Conservation (phyloP, 2,329 filamentous ascomycete species). For the Teratosphaeria zuluensis region DNA sequence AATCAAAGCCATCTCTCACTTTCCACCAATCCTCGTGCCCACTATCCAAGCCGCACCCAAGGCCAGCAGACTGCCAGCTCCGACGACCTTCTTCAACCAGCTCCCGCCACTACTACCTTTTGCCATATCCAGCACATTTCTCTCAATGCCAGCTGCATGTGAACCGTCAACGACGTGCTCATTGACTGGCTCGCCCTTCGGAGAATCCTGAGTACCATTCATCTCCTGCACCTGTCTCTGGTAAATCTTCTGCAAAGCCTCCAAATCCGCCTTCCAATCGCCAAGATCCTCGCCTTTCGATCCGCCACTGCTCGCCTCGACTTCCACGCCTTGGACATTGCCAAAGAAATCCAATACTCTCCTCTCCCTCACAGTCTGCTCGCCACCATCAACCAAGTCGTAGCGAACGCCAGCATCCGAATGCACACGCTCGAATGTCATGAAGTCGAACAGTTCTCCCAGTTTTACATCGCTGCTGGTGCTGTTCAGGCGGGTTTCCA, state of each 20-base stretch:
- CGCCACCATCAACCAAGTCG: slow-evolving; percentile 85
- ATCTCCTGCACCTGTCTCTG: slow-evolving; percentile 10
- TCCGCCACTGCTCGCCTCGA: slow-evolving; percentile 42
- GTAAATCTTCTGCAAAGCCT: slow-evolving; percentile 55
- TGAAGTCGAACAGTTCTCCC: slow-evolving; percentile 91
- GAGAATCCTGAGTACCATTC: slow-evolving; percentile 7
- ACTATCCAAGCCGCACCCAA: slow-evolving; percentile 29
- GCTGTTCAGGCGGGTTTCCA: slow-evolving; percentile 81
- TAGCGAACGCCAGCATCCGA: slow-evolving; percentile 85
- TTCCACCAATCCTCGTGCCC: not conserved
- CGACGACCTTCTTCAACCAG: slow-evolving; percentile 32
- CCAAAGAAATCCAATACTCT: slow-evolving; percentile 96
- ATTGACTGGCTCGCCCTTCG: slow-evolving; percentile 4
- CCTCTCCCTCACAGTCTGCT: slow-evolving; percentile 64
- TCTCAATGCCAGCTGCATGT: slow-evolving; percentile 4
- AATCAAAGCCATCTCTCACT: not conserved
- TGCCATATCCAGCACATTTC: slow-evolving; percentile 20
- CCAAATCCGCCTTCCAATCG: slow-evolving; percentile 57
- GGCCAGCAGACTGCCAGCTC: slow-evolving; percentile 29
- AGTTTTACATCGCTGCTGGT: slow-evolving; percentile 80
- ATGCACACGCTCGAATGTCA: slow-evolving; percentile 90
- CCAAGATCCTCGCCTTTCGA: slow-evolving; percentile 20
- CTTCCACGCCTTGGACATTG: slow-evolving; percentile 93
- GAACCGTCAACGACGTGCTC: slow-evolving; percentile 22
- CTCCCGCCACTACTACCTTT: slow-evolving; percentile 25